Percentiles rank a stretch among this genome's conserved stretches.
phyloP scores from a whole-genome alignment of 2,329 filamentous ascomycete species.

The Cryphonectria radicalis region DNA sequence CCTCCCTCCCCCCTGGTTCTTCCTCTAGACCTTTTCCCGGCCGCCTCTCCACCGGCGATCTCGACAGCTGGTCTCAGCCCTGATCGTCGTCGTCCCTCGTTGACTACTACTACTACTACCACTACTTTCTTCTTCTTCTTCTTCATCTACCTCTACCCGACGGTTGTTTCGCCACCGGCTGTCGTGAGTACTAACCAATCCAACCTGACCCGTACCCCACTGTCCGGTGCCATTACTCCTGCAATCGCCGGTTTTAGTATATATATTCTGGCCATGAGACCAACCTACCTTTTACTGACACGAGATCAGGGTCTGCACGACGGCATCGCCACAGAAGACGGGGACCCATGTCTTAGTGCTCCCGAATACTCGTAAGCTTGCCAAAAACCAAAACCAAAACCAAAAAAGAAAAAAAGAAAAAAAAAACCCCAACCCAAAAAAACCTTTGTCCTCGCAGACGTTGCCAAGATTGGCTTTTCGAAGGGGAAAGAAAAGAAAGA shows the following conservation, averaged over 20 bases:
- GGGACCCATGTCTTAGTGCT: conserved; percentile 30
- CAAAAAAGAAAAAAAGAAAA: background rate
- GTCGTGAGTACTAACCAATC: conserved; percentile 27
- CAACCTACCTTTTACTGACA: conserved; percentile 20
- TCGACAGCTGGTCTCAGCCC: conserved; percentile 20
- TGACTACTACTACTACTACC: background rate
- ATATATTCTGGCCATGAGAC: conserved; percentile 25
- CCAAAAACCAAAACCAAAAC: background rate
- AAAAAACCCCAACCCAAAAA: background rate
- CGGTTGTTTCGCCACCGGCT: conserved; percentile 29
- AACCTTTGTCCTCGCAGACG: conserved; percentile 7
- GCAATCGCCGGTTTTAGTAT: conserved; percentile 24
- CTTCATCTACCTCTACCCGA: conserved; percentile 6
- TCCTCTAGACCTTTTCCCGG: background rate
- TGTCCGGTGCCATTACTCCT: conserved; percentile 28
- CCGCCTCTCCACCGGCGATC: conserved; percentile 23
- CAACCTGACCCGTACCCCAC: conserved; percentile 29
- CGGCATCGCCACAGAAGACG: conserved; percentile 29
- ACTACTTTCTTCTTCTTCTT: background rate
- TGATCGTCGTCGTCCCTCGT: conserved; percentile 13
- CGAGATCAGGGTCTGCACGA: conserved; percentile 30
- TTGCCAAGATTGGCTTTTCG: background rate
- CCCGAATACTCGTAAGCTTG: conserved; percentile 23
- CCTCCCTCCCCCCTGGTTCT: background rate
- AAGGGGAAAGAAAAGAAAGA: too few relatives aligned